Base-by-base conservation (phyloP, 805 yeast genomes). In the Kurtzmaniella fragi region DNA sequence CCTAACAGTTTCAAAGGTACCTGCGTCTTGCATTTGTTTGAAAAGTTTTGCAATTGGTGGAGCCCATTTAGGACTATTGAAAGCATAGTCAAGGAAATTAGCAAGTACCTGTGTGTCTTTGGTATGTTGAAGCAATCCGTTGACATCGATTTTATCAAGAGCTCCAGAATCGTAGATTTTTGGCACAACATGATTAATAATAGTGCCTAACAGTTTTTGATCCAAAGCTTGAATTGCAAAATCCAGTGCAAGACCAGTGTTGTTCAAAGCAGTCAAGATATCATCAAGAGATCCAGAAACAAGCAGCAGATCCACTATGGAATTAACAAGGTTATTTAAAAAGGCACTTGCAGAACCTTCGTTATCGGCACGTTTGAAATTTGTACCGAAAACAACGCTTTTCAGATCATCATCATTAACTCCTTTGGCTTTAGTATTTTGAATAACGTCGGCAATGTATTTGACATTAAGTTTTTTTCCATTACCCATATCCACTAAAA, bases 281-380 rank as follows among this genome's bases (percentile, higher is more conserved):
- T 55, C 46, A 10, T 44, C 42, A 15, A 59, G 31, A 14, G 63
- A 50, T 2, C 45, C 43, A 3, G 46, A 40, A 4, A 55, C 46
- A 2, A 59, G 31, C 10, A 51, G 43, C 2, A 60, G 53, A 12
- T 43, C 40, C 11, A 59, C 16, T 11, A 59, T 56, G 12, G 53
- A 46, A 25, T 55, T 52, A 3, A 59, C 40, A 12, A 65, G 16
- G 40, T 66, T 66, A 39, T 52, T 57, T 20, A 64, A 15, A 39
- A 67, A 67, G 3, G 50, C 42, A 32, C 44, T 43, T 2, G 68
- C 61, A 5, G 67, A 54, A 5, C 73, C 72, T 10, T 46, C 37
- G 37, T 49, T 54, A 14, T 45, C 37, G 11, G 32, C 46, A 26
- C 46, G 37, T 27, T 41, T 36, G 28, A 20, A n/a, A 5, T 8